A percentile compares a stretch with the other conserved stretches of the same genome.
These are phyloP conservation scores for Elongisporangium anandrum DNA, from an alignment of 352 stramenopile species.

Conservation along the genomic window DNA sequence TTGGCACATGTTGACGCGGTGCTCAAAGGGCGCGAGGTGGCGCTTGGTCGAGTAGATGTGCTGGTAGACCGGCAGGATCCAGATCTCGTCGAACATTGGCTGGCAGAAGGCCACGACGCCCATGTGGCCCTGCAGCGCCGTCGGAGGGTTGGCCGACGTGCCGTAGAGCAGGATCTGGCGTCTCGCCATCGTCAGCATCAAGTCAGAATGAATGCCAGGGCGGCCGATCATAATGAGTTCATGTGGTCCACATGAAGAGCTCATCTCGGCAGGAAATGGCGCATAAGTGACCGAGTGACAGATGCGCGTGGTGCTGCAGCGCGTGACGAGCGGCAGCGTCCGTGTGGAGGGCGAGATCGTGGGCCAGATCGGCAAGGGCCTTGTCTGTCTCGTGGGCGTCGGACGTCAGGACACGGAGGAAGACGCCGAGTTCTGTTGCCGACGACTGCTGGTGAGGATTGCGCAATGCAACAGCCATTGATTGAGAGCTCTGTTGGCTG, in stretches of 20 bases:
- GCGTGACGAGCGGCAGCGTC: slow-evolving; percentile 75
- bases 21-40: slow-evolving; percentile 62
- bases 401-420: slow-evolving; percentile 70
- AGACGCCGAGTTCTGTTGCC: slow-evolving; percentile 80
- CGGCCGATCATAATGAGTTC: background rate
- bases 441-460: slow-evolving; percentile 58
- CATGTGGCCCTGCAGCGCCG: slow-evolving; percentile 67
- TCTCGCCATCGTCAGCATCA: slow-evolving; percentile 6
- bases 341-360: slow-evolving; percentile 73
- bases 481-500: background rate
- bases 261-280: background rate
- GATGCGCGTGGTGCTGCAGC: slow-evolving; percentile 82
- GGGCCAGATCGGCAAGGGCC: slow-evolving; percentile 63
- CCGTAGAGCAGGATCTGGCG: slow-evolving; percentile 75
- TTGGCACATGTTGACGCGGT: slow-evolving; percentile 71
- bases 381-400: slow-evolving; percentile 82
- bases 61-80: slow-evolving; percentile 87
- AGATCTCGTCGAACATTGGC: slow-evolving; percentile 77
- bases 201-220: slow-evolving; percentile 1
- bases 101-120: slow-evolving; percentile 65
- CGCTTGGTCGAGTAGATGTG: slow-evolving; percentile 86
- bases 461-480: background rate
- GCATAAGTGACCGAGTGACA: background rate
- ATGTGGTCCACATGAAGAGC: background rate
- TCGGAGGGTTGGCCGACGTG: slow-evolving; percentile 83